Conservation (phyloP, 768 basidiomycete species). For the Jaapia argillacea region DNA sequence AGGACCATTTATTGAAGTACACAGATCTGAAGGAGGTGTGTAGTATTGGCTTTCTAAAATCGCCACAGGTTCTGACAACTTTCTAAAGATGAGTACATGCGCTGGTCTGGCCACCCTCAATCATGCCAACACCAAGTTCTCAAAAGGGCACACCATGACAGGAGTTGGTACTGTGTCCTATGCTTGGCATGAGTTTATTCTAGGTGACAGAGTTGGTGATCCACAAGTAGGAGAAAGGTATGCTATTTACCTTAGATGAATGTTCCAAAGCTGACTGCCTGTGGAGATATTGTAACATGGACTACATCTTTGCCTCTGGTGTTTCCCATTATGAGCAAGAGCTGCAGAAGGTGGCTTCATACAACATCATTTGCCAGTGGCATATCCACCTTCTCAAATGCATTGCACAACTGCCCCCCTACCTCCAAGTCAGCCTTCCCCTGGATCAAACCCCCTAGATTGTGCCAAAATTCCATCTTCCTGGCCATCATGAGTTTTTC, state of each 20-base stretch:
- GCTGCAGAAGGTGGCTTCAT: constrained; percentile 9
- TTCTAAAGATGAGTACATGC: constrained; percentile 10
- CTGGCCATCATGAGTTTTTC: constrained; percentile 14
- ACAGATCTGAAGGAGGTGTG: constrained; percentile 7
- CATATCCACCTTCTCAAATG: constrained; percentile 13
- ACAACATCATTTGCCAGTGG: constrained; percentile 24
- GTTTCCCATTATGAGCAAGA: constrained; percentile 3
- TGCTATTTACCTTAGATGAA: constrained; percentile 1
- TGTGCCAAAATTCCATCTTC: constrained; percentile 24
- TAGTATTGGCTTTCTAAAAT: background rate
- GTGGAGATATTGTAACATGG: constrained; percentile 18
- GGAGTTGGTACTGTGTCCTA: constrained; percentile 16
- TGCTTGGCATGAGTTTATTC: constrained; percentile 15
- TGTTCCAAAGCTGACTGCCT: background rate
- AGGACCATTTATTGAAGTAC: constrained; percentile 7
- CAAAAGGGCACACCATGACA: constrained; percentile 11
- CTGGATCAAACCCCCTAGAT: constrained; percentile 4
- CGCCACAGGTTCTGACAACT: background rate
- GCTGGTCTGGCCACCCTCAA: constrained; percentile 17
- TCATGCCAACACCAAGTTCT: constrained; percentile 14
- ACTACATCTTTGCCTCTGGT: constrained; percentile 18
- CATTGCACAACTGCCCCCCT: background rate
- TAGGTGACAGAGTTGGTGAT: constrained; percentile 17
- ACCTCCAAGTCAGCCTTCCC: background rate
- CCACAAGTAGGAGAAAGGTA: constrained; percentile 23